A percentile compares a stretch with the other conserved stretches of the same genome.
Conservation (phyloP, 257 asterid genomes). For the Gentiana dahurica region DNA sequence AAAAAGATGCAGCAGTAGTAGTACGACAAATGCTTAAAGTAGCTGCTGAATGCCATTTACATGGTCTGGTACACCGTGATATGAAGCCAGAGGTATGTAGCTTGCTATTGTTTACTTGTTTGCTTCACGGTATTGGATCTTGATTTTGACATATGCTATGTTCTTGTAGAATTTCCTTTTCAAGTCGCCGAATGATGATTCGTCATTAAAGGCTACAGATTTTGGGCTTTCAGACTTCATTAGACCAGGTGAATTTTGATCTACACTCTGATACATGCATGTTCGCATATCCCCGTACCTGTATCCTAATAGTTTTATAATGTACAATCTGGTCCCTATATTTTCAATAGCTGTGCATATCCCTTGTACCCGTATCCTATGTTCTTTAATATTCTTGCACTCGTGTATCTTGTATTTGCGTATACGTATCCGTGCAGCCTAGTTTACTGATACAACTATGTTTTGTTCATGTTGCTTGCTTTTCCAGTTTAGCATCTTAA, state of each 20-base stretch:
- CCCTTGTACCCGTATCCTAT: too few species aligned
- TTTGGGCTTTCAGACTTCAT: conserved; percentile 96
- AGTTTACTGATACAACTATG: too few species aligned
- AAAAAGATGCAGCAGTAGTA: conserved; percentile 90
- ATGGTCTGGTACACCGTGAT: conserved; percentile 96
- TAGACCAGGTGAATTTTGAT: conserved; percentile 55
- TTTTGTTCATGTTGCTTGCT: too few species aligned
- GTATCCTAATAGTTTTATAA: too few species aligned
- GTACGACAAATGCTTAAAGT: conserved; percentile 96
- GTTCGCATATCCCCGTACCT: too few species aligned
- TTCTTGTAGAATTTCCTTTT: conserved; percentile 65
- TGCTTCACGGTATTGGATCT: conserved; percentile 14
- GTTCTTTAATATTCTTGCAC: too few species aligned
- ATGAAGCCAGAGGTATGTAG: conserved; percentile 90
- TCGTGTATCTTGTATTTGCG: too few species aligned
- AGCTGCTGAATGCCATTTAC: conserved; percentile 96
- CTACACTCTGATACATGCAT: too few species aligned
- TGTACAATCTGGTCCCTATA: too few species aligned
- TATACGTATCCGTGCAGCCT: too few species aligned
- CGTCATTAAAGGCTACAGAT: conserved; percentile 85
- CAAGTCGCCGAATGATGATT: conserved; percentile 76
- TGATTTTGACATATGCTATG: conserved; percentile 7
- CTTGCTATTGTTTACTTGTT: background rate
- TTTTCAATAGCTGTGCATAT: too few species aligned
- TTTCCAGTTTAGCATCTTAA: too few species aligned